Percentiles rank a stretch among this genome's conserved stretches.
phyloP scores from a whole-genome alignment of 176 grass and related monocot genomes.

The Aegilops longissima region DNA sequence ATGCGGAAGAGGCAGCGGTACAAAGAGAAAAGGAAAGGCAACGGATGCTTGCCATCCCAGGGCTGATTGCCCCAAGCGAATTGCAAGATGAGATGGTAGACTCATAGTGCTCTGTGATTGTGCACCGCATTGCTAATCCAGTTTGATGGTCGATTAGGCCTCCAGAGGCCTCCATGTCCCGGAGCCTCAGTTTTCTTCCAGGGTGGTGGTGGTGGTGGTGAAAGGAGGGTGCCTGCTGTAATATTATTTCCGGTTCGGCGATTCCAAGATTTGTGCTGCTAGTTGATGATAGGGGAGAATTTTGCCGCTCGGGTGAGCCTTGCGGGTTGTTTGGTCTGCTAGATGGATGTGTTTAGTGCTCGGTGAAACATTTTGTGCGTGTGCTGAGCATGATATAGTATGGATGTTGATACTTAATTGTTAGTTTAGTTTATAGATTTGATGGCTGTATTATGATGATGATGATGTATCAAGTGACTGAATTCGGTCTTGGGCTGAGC shows the following conservation, averaged over 20 bases:
- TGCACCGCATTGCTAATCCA: slow-evolving; percentile 37
- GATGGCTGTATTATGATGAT: not conserved
- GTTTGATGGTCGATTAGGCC: slow-evolving; percentile 25
- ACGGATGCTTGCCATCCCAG: slow-evolving; percentile 91
- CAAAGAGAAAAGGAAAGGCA: slow-evolving; percentile 94
- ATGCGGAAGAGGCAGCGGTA: slow-evolving; percentile 91
- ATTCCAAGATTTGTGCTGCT: slow-evolving; percentile 46
- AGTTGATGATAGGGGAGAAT: slow-evolving; percentile 39
- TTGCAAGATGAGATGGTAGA: slow-evolving; percentile 99
- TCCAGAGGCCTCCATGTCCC: slow-evolving; percentile 36
- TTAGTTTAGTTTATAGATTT: not conserved
- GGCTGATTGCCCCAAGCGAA: slow-evolving; percentile 97
- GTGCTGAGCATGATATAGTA: slow-evolving; percentile 34
- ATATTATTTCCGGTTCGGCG: slow-evolving; percentile 47
- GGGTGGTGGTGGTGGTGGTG: slow-evolving; percentile 22
- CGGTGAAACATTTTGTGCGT: slow-evolving; percentile 42
- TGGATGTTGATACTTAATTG: not conserved
- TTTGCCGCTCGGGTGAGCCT: slow-evolving; percentile 52
- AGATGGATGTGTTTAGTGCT: slow-evolving; percentile 42
- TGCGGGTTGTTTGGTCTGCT: slow-evolving; percentile 22
- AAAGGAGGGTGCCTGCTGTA: slow-evolving; percentile 50
- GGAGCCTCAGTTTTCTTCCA: slow-evolving; percentile 40
- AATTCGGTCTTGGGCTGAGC: not conserved
- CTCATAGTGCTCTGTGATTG: slow-evolving; percentile 55
- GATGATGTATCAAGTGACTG: not conserved